Evolutionary conservation across 495 filamentous ascomycete species (phyloP).

Genomic region (Geoglossum glabrum): DNA sequence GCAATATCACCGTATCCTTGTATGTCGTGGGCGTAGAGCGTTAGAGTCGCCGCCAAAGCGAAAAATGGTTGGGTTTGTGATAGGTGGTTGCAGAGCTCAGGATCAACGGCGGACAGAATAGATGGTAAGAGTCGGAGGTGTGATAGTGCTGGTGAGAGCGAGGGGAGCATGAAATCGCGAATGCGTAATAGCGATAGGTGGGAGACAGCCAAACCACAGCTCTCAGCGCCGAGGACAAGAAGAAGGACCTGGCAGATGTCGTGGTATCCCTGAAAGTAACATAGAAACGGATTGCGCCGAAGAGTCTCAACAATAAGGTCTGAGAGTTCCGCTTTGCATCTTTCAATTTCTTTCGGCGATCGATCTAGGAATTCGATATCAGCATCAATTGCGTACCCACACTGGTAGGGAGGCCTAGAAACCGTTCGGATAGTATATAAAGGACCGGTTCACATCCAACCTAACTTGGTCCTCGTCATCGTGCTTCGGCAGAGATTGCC

Average conservation of each 20-base stretch:
- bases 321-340: constrained; percentile 51
- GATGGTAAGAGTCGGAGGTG: constrained; percentile 72
- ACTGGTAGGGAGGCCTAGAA: background rate
- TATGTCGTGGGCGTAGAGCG: constrained; percentile 90
- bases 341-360: constrained; percentile 29
- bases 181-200: constrained; percentile 76
- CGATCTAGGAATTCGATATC: constrained; percentile 13
- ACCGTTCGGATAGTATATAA: constrained; percentile 88
- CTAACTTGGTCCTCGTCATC: constrained; percentile 74
- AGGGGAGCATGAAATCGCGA: constrained; percentile 92
- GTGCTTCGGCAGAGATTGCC: constrained; percentile 41
- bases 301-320: constrained; percentile 56
- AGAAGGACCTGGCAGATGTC: constrained; percentile 96
- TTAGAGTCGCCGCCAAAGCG: constrained; percentile 73
- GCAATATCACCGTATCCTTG: constrained; percentile 73
- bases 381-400: background rate
- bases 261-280: constrained; percentile 97
- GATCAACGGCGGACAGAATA: constrained; percentile 51
- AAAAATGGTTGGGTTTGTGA: constrained; percentile 71
- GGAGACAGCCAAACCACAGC: constrained; percentile 37
- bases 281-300: constrained; percentile 63
- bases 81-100: constrained; percentile 47
- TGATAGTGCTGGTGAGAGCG: constrained; percentile 54
- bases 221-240: constrained; percentile 47
- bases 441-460: constrained; percentile 85